phyloP scores from a whole-genome alignment of 306 rosid species.

The Ziziphus jujuba region DNA sequence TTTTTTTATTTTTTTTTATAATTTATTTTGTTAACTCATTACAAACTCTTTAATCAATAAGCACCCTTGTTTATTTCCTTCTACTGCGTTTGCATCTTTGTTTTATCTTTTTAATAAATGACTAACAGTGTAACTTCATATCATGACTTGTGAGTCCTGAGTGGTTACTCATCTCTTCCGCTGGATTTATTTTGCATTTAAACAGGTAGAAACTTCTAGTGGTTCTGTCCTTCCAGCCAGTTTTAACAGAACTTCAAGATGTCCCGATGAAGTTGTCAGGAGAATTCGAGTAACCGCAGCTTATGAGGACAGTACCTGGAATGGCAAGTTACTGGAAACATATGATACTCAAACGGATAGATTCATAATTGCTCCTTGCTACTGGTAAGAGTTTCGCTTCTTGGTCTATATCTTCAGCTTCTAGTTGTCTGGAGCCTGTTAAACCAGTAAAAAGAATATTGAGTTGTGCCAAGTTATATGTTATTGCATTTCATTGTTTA shows the following conservation, averaged over 20 bases:
- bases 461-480: neutral
- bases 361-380: slow-evolving; percentile 68
- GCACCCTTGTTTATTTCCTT: too few relatives aligned
- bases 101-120: too few relatives aligned
- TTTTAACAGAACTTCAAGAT: slow-evolving; percentile 69
- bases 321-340: slow-evolving; percentile 74
- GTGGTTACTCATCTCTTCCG: slow-evolving; percentile 13
- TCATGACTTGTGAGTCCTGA: too few relatives aligned
- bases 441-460: neutral
- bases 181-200: too few relatives aligned
- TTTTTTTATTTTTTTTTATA: neutral
- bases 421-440: neutral
- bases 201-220: slow-evolving; percentile 64
- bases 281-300: slow-evolving; percentile 66
- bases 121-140: too few relatives aligned
- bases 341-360: slow-evolving; percentile 65
- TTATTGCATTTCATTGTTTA: neutral
- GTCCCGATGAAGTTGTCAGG: slow-evolving; percentile 81
- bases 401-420: neutral
- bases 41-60: too few relatives aligned
- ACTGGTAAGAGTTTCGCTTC: slow-evolving; percentile 57
- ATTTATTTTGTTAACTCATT: too few relatives aligned
- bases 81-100: too few relatives aligned
- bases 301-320: slow-evolving; percentile 58
- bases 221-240: slow-evolving; percentile 64